phyloP scores from a whole-genome alignment of 495 filamentous ascomycete species.

The Darksidea phi region DNA sequence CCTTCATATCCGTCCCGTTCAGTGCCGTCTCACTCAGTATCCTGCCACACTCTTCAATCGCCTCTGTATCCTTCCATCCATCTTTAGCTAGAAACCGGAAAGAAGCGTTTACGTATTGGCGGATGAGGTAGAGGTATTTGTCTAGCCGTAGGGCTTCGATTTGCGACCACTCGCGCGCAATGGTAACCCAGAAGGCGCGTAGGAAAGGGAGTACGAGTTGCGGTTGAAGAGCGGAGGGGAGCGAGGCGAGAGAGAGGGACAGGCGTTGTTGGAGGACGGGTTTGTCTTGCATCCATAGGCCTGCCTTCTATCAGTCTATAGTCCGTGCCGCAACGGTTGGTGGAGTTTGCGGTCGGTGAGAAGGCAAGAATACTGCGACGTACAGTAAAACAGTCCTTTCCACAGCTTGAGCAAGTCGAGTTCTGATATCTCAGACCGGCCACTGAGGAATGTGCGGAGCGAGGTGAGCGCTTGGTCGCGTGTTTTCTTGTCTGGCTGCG shows the following conservation, averaged over 20 bases:
- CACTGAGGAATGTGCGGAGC: conserved; percentile 73
- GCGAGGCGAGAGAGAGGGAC: conserved; percentile 69
- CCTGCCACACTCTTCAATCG: conserved; percentile 41
- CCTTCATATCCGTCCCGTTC: conserved; percentile 48
- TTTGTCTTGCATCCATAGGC: conserved; percentile 91
- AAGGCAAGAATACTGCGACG: conserved; percentile 3
- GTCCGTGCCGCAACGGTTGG: neutral
- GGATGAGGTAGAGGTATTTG: conserved; percentile 85
- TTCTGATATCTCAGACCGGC: conserved; percentile 62
- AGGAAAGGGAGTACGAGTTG: conserved; percentile 65
- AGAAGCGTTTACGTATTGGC: conserved; percentile 67
- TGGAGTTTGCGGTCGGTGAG: neutral
- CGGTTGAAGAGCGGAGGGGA: conserved; percentile 64
- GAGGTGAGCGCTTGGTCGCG: conserved; percentile 55
- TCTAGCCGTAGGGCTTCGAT: conserved; percentile 88
- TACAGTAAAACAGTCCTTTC: conserved; percentile 96
- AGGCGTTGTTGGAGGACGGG: conserved; percentile 84
- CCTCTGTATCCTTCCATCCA: conserved; percentile 39
- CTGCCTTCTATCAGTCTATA: conserved; percentile 38
- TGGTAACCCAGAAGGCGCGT: conserved; percentile 84
- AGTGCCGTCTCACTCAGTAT: conserved; percentile 48
- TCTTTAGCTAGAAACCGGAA: conserved; percentile 55
- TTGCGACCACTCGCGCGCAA: conserved; percentile 74
- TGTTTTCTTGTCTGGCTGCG: conserved; percentile 29
- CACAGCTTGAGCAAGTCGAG: conserved; percentile 88